These are phyloP conservation scores for Colletotrichum sp. DNA, from an alignment of 2,329 filamentous ascomycete species.

Conservation along the genomic window DNA sequence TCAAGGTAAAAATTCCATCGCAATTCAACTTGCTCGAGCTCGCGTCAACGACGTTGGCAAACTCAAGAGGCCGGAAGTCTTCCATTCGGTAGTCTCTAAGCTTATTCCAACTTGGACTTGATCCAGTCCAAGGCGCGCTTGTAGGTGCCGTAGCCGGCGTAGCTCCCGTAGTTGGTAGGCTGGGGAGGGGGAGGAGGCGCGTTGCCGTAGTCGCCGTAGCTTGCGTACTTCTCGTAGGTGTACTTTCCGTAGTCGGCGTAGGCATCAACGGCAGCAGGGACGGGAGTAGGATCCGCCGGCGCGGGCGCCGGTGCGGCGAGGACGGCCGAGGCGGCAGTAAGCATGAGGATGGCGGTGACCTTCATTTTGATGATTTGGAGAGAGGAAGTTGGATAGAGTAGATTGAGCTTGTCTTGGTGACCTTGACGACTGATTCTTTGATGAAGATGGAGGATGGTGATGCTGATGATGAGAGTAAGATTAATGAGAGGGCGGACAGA, in stretches of 20 bases:
- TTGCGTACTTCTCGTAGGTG: constrained; percentile 8
- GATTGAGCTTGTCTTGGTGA: neutral
- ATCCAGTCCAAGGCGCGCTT: constrained; percentile 7
- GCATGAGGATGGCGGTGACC: constrained; percentile 29
- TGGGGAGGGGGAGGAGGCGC: neutral
- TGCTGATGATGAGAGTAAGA: neutral
- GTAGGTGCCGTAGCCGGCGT: constrained; percentile 16
- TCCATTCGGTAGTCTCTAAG: neutral
- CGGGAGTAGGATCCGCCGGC: constrained; percentile 5
- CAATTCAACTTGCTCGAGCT: neutral
- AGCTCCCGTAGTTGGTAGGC: neutral
- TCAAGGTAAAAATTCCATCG: neutral
- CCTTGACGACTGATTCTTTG: neutral
- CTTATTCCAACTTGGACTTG: neutral
- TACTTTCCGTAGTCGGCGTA: constrained; percentile 18
- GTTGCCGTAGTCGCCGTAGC: neutral
- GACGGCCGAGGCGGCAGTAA: constrained; percentile 27
- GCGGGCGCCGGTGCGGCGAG: constrained; percentile 24
- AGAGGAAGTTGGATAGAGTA: neutral
- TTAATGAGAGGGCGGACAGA: neutral
- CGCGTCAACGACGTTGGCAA: neutral
- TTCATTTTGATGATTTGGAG: constrained; percentile 30
- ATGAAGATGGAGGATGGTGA: neutral
- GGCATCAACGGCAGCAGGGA: neutral
- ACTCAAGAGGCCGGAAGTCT: neutral